Evolutionary conservation across 805 yeast genomes (phyloP), one percentile per base, ranked within the genome.

Genomic region (Pichia membranifaciens): DNA sequence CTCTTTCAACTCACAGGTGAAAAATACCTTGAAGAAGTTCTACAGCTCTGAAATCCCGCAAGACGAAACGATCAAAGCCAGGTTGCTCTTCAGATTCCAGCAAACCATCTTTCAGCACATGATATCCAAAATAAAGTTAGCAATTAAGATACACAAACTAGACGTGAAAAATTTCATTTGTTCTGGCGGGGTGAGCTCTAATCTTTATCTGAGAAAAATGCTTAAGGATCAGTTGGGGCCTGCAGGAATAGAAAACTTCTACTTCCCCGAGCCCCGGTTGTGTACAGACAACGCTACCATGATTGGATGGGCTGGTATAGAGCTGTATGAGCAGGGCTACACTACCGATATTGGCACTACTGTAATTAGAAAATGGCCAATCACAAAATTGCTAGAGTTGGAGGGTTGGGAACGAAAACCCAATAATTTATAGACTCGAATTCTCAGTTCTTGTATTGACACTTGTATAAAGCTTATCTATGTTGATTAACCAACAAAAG

Each of bases 301-400:
- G 99, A 93, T 93, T 44, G 99, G 96, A 1, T 87, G 95, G 81
- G 96, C 98, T 0, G 99, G 97, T 0, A 87, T 91, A 8, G 96
- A 91, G 61, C 66, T 90, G 17, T 84, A 69, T 59, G 96, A 89
- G 60, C 55, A 61, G 16, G 73, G 75, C 5, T 61, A 66, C 17
- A 67, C 72, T 12, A 76, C 89, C 0, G 75, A 72, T 5, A 56
- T 85, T 37, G 72, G 66, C 10, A 76, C 80, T 3, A 58, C 74
- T n/a, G 95, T 96, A 1, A 69, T 79, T 1, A 70, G 88, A 41
- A 87, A 81, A 64, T 91, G 99, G 99, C 90, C 96, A 1, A 58
- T 89, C 50, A 65, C 73, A 41, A 75, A 80, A 9, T 57, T 81
- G 37, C 54, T 70, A 15, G 52, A 64, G 3, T 72, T 73, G 9